Evolutionary conservation across 2,329 filamentous ascomycete species (phyloP).

Genomic region (Alternaria gaisen): DNA sequence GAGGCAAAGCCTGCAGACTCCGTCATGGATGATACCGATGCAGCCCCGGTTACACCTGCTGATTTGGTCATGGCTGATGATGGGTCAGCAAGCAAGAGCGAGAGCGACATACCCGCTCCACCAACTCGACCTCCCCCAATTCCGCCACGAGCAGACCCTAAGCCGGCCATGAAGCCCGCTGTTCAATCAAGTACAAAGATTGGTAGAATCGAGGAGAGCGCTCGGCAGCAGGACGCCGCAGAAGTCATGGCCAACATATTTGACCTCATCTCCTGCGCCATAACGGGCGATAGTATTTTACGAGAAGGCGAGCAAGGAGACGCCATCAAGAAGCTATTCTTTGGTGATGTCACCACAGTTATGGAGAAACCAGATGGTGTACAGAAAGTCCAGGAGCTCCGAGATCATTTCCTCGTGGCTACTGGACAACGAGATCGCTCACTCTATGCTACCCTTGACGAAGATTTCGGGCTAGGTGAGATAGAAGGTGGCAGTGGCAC

Average conservation of each 20-base stretch:
- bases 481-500: slow-evolving; percentile 56
- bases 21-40: slow-evolving; percentile 11
- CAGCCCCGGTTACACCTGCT: slow-evolving; percentile 9
- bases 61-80: slow-evolving; percentile 42
- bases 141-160: slow-evolving; percentile 60
- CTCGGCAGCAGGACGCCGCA: slow-evolving; percentile 88
- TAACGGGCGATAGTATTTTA: slow-evolving; percentile 73
- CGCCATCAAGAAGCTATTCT: slow-evolving; percentile 67
- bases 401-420: slow-evolving; percentile 70
- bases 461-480: slow-evolving; percentile 81
- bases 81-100: slow-evolving; percentile 29
- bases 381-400: slow-evolving; percentile 63
- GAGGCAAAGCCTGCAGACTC: slow-evolving; percentile 1
- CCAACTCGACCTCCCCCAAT: slow-evolving; percentile 65
- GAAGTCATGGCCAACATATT: slow-evolving; percentile 95
- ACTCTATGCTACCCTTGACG: slow-evolving; percentile 85
- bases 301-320: slow-evolving; percentile 81
- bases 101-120: slow-evolving; percentile 40
- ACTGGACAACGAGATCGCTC: slow-evolving; percentile 67
- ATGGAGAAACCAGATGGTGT: slow-evolving; percentile 50
- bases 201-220: slow-evolving; percentile 65
- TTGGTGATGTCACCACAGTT: slow-evolving; percentile 58
- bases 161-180: slow-evolving; percentile 9
- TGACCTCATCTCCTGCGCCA: slow-evolving; percentile 88
- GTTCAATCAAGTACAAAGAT: slow-evolving; percentile 39